phyloP scores from a whole-genome alignment of 208 protist species.

The Leishmania amazonensis region DNA sequence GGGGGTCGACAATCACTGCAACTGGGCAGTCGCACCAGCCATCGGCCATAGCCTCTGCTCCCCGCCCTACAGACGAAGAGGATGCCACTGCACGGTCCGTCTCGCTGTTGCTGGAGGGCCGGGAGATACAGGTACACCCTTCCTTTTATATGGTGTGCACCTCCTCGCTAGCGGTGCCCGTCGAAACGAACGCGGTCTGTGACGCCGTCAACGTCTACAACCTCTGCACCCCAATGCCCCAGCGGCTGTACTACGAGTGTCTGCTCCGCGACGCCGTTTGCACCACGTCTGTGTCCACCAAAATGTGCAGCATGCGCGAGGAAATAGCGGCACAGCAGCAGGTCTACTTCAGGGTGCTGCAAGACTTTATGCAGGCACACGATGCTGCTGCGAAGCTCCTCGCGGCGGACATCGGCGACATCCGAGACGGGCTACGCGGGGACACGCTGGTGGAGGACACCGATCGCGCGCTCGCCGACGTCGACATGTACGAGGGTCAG shows the following conservation, averaged over 20 bases:
- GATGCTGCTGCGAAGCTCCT: constrained; percentile 28
- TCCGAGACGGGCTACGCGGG: constrained; percentile 32
- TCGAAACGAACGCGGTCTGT: constrained; percentile 7
- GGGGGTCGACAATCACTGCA: neutral
- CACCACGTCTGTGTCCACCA: constrained; percentile 23
- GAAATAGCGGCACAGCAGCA: constrained; percentile 37
- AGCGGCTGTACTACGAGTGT: constrained; percentile 14
- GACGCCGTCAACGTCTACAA: constrained; percentile 39
- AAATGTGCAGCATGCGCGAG: constrained; percentile 33
- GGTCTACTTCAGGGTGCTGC: constrained; percentile 39
- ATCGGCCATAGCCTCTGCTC: neutral
- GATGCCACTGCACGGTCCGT: constrained; percentile 1
- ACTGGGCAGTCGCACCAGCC: neutral
- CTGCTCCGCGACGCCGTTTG: constrained; percentile 17
- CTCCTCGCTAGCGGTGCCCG: constrained; percentile 35
- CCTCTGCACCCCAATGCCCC: constrained; percentile 17
- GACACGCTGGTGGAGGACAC: constrained; percentile 46
- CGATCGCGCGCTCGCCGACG: constrained; percentile 49
- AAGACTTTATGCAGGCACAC: constrained; percentile 30
- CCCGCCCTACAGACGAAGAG: neutral
- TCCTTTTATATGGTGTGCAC: constrained; percentile 66
- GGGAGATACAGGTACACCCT: constrained; percentile 51
- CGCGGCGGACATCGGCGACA: constrained; percentile 42
- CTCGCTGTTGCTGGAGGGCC: constrained; percentile 34
- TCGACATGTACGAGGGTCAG: constrained; percentile 58